Conservation (phyloP, 2,329 filamentous ascomycete species). For the Periglandula ipomoeae region DNA sequence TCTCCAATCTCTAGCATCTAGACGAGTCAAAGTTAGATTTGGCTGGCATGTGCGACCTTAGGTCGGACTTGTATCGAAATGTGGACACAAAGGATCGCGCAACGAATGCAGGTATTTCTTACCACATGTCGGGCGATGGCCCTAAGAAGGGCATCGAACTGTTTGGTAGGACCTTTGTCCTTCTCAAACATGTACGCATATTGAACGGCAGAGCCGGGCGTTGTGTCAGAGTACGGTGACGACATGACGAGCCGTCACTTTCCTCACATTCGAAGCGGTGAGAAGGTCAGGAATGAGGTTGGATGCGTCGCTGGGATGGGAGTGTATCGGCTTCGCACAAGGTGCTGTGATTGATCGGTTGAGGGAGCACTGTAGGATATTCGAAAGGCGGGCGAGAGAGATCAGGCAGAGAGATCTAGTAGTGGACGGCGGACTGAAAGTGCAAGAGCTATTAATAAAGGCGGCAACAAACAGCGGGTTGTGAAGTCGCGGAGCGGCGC, state of each 20-base stretch:
- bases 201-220: conserved; percentile 19
- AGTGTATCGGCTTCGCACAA: neutral
- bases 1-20: conserved; percentile 52
- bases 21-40: conserved; percentile 10
- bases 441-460: neutral
- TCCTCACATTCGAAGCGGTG: conserved; percentile 7
- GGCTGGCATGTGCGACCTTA: neutral
- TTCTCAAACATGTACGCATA: conserved; percentile 62
- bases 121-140: conserved; percentile 65
- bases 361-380: conserved; percentile 3
- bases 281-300: neutral
- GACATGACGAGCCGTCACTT: conserved; percentile 11
- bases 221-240: conserved; percentile 15
- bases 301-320: neutral
- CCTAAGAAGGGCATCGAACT: conserved; percentile 58
- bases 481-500: too few relatives aligned
- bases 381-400: neutral
- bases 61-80: neutral
- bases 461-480: neutral
- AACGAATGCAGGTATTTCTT: conserved; percentile 23
- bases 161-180: conserved; percentile 57
- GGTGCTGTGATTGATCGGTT: neutral
- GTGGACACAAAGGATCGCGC: neutral
- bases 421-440: neutral
- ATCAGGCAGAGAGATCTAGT: neutral